Evolutionary conservation across 257 asterid genomes (phyloP).

Genomic region (Orobanche coerulescens): DNA sequence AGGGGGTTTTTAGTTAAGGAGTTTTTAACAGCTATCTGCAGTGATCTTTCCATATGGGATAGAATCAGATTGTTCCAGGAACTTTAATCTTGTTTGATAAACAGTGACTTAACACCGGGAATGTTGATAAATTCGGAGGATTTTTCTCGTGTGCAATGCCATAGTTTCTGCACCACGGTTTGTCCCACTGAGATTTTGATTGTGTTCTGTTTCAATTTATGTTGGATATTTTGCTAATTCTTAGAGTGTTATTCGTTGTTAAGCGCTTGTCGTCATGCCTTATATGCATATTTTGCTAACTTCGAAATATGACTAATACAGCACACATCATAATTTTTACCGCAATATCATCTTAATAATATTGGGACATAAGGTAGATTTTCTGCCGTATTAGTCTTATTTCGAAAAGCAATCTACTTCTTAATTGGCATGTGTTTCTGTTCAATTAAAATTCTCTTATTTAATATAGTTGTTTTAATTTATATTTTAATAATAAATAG

Average conservation of each 20-base stretch:
- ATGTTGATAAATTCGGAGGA: background rate
- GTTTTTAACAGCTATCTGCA: too few species aligned
- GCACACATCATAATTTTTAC: too few species aligned
- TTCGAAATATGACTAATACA: too few species aligned
- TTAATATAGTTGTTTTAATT: background rate
- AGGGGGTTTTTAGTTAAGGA: too few species aligned
- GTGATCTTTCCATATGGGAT: slow-evolving; percentile 4
- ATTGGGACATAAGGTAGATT: background rate
- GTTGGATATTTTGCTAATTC: background rate
- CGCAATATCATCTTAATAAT: too few species aligned
- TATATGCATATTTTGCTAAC: too few species aligned
- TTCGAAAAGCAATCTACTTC: background rate
- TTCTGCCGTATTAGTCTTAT: background rate
- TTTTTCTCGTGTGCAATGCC: slow-evolving; percentile 2
- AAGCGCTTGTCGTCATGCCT: background rate
- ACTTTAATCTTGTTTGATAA: background rate
- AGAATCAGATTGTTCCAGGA: background rate
- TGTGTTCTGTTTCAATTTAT: background rate
- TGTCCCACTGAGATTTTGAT: background rate
- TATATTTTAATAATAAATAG: background rate
- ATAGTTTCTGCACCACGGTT: background rate
- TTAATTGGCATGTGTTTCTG: background rate
- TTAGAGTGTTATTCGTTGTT: background rate
- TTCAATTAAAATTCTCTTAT: background rate
- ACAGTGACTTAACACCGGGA: background rate